phyloP scores from a whole-genome alignment of 148 eudicot genomes.

The Chenopodium berlandieri region DNA sequence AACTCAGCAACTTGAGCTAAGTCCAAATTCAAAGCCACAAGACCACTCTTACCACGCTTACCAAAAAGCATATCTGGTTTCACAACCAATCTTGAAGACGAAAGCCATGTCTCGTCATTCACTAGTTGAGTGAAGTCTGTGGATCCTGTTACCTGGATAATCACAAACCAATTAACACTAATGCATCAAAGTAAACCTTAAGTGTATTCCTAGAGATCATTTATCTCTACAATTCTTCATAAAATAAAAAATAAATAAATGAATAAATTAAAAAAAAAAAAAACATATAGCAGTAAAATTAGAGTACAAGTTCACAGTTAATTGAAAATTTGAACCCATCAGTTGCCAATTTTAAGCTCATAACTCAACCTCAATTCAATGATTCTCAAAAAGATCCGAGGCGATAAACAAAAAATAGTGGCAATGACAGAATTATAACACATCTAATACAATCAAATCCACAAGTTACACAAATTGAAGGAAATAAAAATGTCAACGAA shows the following conservation, averaged over 20 bases:
- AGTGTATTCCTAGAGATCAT: not conserved
- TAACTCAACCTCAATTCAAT: not conserved
- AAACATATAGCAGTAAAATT: not conserved
- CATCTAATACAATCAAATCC: not conserved
- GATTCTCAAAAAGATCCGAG: not conserved
- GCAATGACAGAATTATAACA: not conserved
- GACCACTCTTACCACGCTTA: constrained; percentile 87
- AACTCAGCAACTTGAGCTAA: constrained; percentile 77
- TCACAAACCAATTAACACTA: not conserved
- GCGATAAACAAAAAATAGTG: too few species aligned
- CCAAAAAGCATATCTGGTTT: constrained; percentile 90
- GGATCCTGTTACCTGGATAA: constrained; percentile 53
- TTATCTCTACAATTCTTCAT: not conserved
- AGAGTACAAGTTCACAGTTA: not conserved
- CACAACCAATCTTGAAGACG: constrained; percentile 71
- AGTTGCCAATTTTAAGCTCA: not conserved
- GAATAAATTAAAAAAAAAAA: too few species aligned
- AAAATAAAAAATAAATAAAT: not conserved
- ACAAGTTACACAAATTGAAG: not conserved
- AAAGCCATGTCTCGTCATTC: constrained; percentile 68
- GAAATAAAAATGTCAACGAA: not conserved
- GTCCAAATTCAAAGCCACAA: constrained; percentile 75
- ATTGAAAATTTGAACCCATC: not conserved
- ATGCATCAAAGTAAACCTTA: not conserved
- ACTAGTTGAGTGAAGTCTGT: constrained; percentile 59